Conservation (phyloP, 495 filamentous ascomycete species). For the Penicillium bovifimosum region DNA sequence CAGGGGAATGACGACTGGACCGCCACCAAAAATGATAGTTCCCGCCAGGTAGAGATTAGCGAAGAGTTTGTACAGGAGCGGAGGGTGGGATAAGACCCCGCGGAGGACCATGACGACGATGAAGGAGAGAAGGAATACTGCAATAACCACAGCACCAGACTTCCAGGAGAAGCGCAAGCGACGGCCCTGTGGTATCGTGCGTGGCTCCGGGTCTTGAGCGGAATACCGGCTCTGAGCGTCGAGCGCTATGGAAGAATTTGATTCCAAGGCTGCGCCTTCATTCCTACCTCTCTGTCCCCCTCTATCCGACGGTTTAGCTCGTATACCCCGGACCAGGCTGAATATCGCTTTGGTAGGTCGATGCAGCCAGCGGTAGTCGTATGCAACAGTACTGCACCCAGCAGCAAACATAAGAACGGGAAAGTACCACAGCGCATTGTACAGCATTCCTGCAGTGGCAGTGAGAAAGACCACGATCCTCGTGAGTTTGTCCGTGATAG, state of each 20-base stretch:
- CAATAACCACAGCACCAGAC: not conserved
- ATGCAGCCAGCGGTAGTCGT: not conserved
- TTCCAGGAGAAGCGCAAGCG: not conserved
- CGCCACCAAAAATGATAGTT: slow-evolving; percentile 1
- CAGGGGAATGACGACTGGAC: not conserved
- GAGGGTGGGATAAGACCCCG: not conserved
- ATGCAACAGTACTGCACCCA: not conserved
- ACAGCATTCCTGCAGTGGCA: not conserved
- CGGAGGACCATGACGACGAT: not conserved
- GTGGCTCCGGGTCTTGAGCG: not conserved
- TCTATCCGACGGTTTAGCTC: not conserved
- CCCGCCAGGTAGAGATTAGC: slow-evolving; percentile 2
- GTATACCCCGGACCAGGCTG: not conserved
- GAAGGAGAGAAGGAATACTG: not conserved
- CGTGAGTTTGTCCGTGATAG: not conserved
- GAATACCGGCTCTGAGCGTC: not conserved
- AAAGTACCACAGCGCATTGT: slow-evolving; percentile 6
- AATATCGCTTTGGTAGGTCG: not conserved
- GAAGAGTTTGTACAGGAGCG: not conserved
- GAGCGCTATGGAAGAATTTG: not conserved
- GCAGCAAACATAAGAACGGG: not conserved
- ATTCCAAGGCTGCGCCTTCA: not conserved
- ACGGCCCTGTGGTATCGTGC: not conserved
- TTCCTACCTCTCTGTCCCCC: not conserved
- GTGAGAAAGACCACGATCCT: not conserved